Base-by-base conservation (phyloP, 805 yeast species). In the Pichia kluyveri region DNA sequence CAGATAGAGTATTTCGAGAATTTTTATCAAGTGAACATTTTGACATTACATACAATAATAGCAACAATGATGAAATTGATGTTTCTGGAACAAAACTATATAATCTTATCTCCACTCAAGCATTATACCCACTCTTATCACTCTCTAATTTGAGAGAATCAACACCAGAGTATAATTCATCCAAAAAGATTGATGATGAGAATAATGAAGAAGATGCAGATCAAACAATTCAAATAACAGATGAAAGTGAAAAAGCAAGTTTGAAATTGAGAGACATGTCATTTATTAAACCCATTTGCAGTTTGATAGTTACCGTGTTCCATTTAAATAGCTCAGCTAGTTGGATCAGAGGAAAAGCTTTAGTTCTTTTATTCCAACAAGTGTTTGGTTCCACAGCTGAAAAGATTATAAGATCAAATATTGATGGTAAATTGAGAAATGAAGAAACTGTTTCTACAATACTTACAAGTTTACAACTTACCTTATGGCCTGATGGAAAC, bases 321-420 rank as follows among this genome's bases (percentile, higher is more conserved):
- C 79, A 85, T 31, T 63, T 86, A 23, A 56, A 63, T n/a, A 61
- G 54, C 17, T 72, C 85, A 1, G 80, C 79, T 42, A 78, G 80
- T 42, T 87, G 96, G 95, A 64, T 90, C 1, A 69, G 96, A 46
- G 97, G 96, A 0, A 70, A 89, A 41, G 96, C 96, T 0, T 70
- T 88, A 9, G 73, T 89, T 38, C 80, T 88, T 6, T 78, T 90
- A 4, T 66, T 90, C 46, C 96, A 89, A 62, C 96, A 88, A 60
- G 63, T 90, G 1, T 71, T 90, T 38, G 97, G 97, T 0, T 85
- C 91, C 2, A 84, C 96, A 0, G 82, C 67, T 45, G 96, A 90
- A 59, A 82, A 79, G 59, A 77, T 76, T 46, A 72, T 80, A 5
- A 66, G 81, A 39, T 71, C 73, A 30, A 67, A 67, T 49, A 62